Evolutionary conservation across 2,329 filamentous ascomycete species (phyloP).

Genomic region (Penicillium sp.): DNA sequence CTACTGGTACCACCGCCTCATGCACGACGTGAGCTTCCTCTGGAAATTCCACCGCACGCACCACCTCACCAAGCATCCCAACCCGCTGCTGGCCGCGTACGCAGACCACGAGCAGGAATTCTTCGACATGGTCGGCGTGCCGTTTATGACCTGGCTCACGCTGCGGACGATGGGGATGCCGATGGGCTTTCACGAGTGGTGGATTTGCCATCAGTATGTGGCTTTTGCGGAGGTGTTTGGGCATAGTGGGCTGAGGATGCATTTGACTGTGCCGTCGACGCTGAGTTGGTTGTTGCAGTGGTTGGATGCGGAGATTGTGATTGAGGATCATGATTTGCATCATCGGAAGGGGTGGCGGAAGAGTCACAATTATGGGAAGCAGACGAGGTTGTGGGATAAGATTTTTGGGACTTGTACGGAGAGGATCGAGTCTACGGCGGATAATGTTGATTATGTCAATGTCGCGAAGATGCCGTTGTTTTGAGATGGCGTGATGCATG

Average conservation of each 20-base stretch:
- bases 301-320: constrained; percentile 43
- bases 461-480: constrained; percentile 35
- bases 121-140: constrained; percentile 47
- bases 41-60: constrained; percentile 52
- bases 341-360: constrained; percentile 45
- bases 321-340: constrained; percentile 49
- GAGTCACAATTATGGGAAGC: constrained; percentile 43
- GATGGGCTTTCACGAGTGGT: constrained; percentile 53
- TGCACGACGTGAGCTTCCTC: constrained; percentile 45
- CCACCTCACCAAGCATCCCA: constrained; percentile 51
- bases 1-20: constrained; percentile 36
- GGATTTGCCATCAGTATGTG: constrained; percentile 50
- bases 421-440: constrained; percentile 39
- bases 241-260: constrained; percentile 34
- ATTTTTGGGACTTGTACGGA: constrained; percentile 41
- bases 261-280: constrained; percentile 39
- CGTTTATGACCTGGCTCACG: constrained; percentile 42
- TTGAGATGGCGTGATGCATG: constrained; percentile 1
- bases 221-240: constrained; percentile 38
- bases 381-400: constrained; percentile 39
- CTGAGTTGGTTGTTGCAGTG: constrained; percentile 39
- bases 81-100: constrained; percentile 46
- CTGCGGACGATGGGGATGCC: constrained; percentile 42
- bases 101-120: constrained; percentile 49
- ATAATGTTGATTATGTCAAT: constrained; percentile 39